Conservation (phyloP, 2,329 filamentous ascomycete species). For the Fusarium circinatum region DNA sequence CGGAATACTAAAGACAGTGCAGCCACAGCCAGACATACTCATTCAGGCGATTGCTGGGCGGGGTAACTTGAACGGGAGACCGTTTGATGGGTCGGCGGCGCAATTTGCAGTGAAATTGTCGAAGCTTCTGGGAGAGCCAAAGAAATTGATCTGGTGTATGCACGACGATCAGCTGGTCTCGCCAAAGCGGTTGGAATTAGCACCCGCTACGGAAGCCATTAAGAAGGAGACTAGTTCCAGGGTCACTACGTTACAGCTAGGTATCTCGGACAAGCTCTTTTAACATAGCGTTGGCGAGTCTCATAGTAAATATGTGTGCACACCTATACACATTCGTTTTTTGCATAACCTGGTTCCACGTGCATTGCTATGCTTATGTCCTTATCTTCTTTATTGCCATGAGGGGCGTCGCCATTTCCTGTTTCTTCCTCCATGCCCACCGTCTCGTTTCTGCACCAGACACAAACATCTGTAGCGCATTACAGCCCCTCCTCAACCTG, state of each 20-base stretch:
- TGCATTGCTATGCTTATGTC: too few relatives aligned
- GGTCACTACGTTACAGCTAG: background rate
- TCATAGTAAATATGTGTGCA: too few relatives aligned
- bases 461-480: rapidly evolving
- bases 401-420: too few relatives aligned
- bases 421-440: rapidly evolving
- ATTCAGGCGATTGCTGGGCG: background rate
- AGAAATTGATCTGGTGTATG: background rate
- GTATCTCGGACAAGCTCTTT: background rate
- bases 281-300: background rate
- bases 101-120: background rate
- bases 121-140: background rate
- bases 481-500: background rate
- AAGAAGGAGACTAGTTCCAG: background rate
- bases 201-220: background rate
- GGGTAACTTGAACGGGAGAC: background rate
- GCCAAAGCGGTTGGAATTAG: background rate
- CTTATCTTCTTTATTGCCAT: too few relatives aligned
- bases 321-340: too few relatives aligned
- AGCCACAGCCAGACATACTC: background rate
- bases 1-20: background rate
- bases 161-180: background rate
- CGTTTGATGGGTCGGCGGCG: background rate
- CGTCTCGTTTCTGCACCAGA: background rate
- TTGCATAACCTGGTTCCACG: too few relatives aligned